Percentiles rank a stretch among this genome's conserved stretches.
Conservation (phyloP, 1,284 basidiomycete species). For the Sanghuangporus weigelae region DNA sequence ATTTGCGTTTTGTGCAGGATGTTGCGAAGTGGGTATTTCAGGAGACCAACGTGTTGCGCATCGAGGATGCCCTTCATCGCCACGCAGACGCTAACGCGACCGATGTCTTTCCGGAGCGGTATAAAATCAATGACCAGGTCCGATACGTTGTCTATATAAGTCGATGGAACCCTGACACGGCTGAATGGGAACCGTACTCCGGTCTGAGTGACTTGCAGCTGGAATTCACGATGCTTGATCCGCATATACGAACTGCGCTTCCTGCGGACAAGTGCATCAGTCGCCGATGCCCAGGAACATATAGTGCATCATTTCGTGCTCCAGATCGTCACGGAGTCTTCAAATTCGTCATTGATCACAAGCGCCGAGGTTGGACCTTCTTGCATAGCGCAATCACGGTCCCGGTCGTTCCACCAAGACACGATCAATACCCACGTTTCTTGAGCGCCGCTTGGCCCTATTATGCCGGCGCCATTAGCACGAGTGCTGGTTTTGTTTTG, state of each 20-base stretch:
- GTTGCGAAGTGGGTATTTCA: constrained; percentile 90
- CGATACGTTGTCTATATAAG: constrained; percentile 77
- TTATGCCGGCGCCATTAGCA: constrained; percentile 86
- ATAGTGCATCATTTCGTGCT: constrained; percentile 75
- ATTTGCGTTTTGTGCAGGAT: constrained; percentile 69
- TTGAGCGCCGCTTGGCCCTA: constrained; percentile 94
- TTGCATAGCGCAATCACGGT: constrained; percentile 73
- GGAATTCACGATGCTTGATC: constrained; percentile 98
- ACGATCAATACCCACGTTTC: constrained; percentile 94
- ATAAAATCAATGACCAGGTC: constrained; percentile 85
- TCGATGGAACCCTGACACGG: constrained; percentile 48
- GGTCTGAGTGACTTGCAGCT: constrained; percentile 78
- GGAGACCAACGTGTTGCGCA: constrained; percentile 75
- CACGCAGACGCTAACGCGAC: constrained; percentile 46
- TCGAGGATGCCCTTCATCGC: constrained; percentile 75
- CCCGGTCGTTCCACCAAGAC: constrained; percentile 87
- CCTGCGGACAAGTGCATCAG: constrained; percentile 40
- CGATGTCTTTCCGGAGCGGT: constrained; percentile 49
- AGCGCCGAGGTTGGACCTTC: constrained; percentile 79
- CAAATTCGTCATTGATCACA: constrained; percentile 89
- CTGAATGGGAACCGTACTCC: constrained; percentile 69
- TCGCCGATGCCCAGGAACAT: constrained; percentile 47
- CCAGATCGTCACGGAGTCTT: constrained; percentile 98
- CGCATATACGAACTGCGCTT: constrained; percentile 79
- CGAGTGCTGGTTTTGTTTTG: constrained; percentile 75